Evolutionary conservation across 2,329 filamentous ascomycete genomes (phyloP), one percentile per base, ranked within the genome.

Genomic region (Paraphoma sp.): DNA sequence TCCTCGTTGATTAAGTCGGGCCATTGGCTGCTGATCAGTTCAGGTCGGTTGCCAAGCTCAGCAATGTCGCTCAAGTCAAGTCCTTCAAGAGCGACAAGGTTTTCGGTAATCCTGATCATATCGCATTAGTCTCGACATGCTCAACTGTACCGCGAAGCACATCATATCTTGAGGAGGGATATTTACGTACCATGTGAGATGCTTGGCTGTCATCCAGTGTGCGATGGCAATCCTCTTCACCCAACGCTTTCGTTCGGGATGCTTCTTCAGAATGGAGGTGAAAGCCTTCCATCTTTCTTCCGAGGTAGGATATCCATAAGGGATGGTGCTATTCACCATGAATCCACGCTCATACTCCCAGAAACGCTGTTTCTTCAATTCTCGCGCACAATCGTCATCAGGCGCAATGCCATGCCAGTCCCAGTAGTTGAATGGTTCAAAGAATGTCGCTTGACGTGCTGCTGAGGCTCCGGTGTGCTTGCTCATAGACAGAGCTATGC

Each of bases 391-490:
- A 2, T 17, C 31, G 11, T 55, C 50, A 42, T 56, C 49, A 14
- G 51, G 46, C 51, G 48, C 36, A 2, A 57, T 16, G 0, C 58
- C 62, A 45, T 64, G 53, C 69, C 70, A 73, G 54, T 71, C 69
- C 59, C 56, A 68, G 54, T 67, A 71, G 3, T 59, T 66, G 48
- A 71, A 71, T 6, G 69, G 68, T 44, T 71, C 67, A 42, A 59
- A 56, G 16, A 64, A 54, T 29, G 57, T 52, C 4, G 55, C 54
- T 42, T 45, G 29, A 18, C 52, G 31, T 14, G 57, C 55, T 18
- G 49, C 55, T 10, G 51, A 23, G 29, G 31, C 36, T 11, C 38
- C 38, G 7, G 42, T 30, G 10, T 16, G 16, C 6, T 45, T 42
- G 6, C 50, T 50, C 14, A 53, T 45, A 16, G 60, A 59, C n/a